Conservation (phyloP, 129 eudicot genomes). For the Arctium lappa region DNA sequence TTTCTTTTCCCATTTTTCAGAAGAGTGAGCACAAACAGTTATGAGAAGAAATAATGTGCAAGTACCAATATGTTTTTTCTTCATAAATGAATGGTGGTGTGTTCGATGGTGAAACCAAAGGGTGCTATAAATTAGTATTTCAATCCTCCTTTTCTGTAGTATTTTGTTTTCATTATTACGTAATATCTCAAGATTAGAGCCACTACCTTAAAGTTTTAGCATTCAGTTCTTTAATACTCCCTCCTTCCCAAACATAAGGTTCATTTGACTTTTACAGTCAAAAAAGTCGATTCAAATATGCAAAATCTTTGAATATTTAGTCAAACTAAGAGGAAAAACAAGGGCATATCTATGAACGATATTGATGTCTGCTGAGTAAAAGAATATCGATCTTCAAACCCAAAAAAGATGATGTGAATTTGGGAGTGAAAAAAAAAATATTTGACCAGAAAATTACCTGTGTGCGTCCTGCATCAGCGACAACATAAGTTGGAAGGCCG, state of each 20-base stretch:
- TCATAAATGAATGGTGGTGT: too few species aligned
- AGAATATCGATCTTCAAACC: not conserved
- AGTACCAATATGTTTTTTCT: too few species aligned
- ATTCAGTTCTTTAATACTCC: not conserved
- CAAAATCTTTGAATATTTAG: not conserved
- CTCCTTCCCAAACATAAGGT: not conserved
- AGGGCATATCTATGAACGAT: not conserved
- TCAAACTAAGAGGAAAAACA: not conserved
- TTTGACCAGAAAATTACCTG: conserved; percentile 47
- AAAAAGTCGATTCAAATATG: not conserved
- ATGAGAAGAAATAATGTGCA: too few species aligned
- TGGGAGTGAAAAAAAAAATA: not conserved
- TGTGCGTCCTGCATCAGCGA: conserved; percentile 97
- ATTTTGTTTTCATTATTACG: too few species aligned
- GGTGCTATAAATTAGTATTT: too few species aligned
- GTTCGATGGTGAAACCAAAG: too few species aligned
- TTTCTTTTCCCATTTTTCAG: too few species aligned
- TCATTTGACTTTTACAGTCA: conserved; percentile 5
- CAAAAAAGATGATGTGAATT: not conserved
- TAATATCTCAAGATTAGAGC: too few species aligned
- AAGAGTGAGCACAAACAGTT: too few species aligned
- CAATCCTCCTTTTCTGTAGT: too few species aligned
- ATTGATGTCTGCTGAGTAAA: not conserved
- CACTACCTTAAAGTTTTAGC: not conserved
- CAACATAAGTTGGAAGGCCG: conserved; percentile 91